phyloP scores from a whole-genome alignment of 169 alveolate genomes.

The Babesia ovis region DNA sequence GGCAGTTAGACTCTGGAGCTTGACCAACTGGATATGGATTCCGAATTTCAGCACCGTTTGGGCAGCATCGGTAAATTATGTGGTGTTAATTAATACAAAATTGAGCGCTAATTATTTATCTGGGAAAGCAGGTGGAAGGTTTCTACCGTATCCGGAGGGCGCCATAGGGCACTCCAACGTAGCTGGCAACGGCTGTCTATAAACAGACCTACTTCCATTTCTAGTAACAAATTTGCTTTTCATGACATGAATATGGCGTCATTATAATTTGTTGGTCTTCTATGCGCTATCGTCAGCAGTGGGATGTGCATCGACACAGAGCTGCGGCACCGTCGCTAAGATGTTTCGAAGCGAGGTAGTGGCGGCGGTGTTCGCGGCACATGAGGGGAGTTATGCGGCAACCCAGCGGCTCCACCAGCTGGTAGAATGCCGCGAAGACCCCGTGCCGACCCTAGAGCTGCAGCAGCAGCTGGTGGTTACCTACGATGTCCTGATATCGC shows the following conservation, averaged over 20 bases:
- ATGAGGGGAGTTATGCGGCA: slow-evolving; percentile 62
- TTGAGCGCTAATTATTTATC: too few species aligned
- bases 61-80: too few species aligned
- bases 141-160: slow-evolving; percentile 16
- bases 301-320: slow-evolving; percentile 11
- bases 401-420: slow-evolving; percentile 50
- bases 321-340: background rate
- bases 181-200: slow-evolving; percentile 1
- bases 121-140: background rate
- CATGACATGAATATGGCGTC: slow-evolving; percentile 4
- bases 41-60: too few species aligned
- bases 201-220: background rate
- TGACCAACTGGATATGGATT: too few species aligned
- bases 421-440: slow-evolving; percentile 50
- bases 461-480: slow-evolving; percentile 31
- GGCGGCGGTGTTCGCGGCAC: slow-evolving; percentile 65
- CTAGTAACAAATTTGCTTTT: background rate
- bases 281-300: slow-evolving; percentile 5
- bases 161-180: slow-evolving; percentile 7
- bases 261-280: background rate
- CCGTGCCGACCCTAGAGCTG: slow-evolving; percentile 29
- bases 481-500: slow-evolving; percentile 42
- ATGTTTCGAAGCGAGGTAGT: slow-evolving; percentile 59
- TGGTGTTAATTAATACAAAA: too few species aligned
- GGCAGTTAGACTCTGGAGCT: too few species aligned